Percentiles rank a stretch among this genome's conserved stretches.
phyloP scores from a whole-genome alignment of 345 rosid species.

The Angophora floribunda region DNA sequence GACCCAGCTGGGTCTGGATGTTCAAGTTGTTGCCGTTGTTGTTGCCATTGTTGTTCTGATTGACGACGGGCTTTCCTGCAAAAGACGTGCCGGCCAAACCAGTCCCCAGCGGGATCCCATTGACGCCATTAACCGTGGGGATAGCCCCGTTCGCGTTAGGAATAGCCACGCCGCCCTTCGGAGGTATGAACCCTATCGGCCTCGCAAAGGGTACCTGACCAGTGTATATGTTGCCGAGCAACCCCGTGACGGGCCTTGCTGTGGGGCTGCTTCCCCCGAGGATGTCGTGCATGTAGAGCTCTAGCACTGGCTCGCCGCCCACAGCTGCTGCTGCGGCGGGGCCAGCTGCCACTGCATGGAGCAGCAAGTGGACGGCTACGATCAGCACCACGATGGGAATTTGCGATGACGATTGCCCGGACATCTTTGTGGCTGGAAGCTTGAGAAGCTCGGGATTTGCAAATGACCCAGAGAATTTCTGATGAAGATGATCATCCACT shows the following conservation, averaged over 20 bases:
- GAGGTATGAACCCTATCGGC: slow-evolving; percentile 72
- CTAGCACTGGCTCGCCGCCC: slow-evolving; percentile 38
- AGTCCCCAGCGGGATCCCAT: slow-evolving; percentile 83
- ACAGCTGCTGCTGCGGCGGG: slow-evolving; percentile 16
- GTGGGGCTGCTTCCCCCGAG: slow-evolving; percentile 90
- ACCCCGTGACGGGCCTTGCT: slow-evolving; percentile 84
- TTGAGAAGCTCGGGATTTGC: background rate
- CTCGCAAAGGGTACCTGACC: slow-evolving; percentile 97
- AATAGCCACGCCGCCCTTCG: slow-evolving; percentile 57
- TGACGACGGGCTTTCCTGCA: slow-evolving; percentile 14
- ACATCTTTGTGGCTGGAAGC: slow-evolving; percentile 20
- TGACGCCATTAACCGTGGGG: slow-evolving; percentile 67
- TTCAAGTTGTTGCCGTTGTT: slow-evolving; percentile 13
- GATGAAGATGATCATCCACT: slow-evolving; percentile 4
- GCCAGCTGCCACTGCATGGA: slow-evolving; percentile 25
- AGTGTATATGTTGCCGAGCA: slow-evolving; percentile 82
- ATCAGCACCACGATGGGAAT: slow-evolving; percentile 15
- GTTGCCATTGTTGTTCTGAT: slow-evolving; percentile 21
- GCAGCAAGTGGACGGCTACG: slow-evolving; percentile 1
- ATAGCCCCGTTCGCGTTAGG: slow-evolving; percentile 89
- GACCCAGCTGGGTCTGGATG: slow-evolving; percentile 70
- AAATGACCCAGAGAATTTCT: slow-evolving; percentile 1
- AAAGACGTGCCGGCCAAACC: slow-evolving; percentile 78
- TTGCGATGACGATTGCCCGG: slow-evolving; percentile 19
- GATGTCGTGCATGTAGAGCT: slow-evolving; percentile 86